Percentiles rank a stretch among this genome's conserved stretches.
Conservation (phyloP, 805 yeast species). For the Wickerhamia fluorescens region DNA sequence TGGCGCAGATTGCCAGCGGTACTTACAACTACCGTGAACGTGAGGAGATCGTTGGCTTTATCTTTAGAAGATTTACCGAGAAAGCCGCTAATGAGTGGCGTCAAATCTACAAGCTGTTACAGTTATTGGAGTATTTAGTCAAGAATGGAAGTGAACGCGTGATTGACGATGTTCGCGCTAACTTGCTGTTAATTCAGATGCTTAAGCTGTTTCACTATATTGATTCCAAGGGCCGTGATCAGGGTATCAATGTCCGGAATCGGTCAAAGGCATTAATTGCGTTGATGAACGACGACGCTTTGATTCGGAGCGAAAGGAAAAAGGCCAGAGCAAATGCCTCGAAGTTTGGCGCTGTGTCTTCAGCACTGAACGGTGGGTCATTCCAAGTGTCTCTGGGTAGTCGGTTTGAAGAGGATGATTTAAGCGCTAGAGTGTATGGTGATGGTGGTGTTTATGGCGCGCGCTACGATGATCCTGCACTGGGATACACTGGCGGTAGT, state of each 20-base stretch:
- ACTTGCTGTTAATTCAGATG: conserved; percentile 75
- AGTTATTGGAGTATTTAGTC: conserved; percentile 81
- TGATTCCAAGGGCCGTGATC: conserved; percentile 91
- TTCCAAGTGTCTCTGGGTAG: conserved; percentile 26
- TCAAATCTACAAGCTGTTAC: conserved; percentile 91
- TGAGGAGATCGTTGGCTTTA: conserved; percentile 70
- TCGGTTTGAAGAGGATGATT: conserved; percentile 44
- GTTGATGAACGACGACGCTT: conserved; percentile 68
- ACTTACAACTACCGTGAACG: conserved; percentile 82
- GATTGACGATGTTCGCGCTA: conserved; percentile 89
- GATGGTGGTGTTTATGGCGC: conserved; percentile 69
- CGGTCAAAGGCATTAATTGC: conserved; percentile 71
- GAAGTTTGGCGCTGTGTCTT: conserved; percentile 75
- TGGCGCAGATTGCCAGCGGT: conserved; percentile 94
- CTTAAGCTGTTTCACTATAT: conserved; percentile 89
- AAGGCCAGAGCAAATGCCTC: conserved; percentile 82
- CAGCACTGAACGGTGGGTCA: conserved; percentile 46
- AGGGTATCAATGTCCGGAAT: conserved; percentile 91
- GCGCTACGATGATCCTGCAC: conserved; percentile 53
- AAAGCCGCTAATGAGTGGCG: conserved; percentile 97
- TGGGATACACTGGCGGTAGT: conserved; percentile 30
- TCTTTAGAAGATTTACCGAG: conserved; percentile 87
- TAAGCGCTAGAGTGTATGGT: conserved; percentile 51
- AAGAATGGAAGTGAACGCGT: conserved; percentile 93
- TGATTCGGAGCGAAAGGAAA: conserved; percentile 77